Percentiles rank a stretch among this genome's conserved stretches.
Evolutionary conservation across 768 basidiomycete species (phyloP).

Genomic region (Amanita inopinata): DNA sequence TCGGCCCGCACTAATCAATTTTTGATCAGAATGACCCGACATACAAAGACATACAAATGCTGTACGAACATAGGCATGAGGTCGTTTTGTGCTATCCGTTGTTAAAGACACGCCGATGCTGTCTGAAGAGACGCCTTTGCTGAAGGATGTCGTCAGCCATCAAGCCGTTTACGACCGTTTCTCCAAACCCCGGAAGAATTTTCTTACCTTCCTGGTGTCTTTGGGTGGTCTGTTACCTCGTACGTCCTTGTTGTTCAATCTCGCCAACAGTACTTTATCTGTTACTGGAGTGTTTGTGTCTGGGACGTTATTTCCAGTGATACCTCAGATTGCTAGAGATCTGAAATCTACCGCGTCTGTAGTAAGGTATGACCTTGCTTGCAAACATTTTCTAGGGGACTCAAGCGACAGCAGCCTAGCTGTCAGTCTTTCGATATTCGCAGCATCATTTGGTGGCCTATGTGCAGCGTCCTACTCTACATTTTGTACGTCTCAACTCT

Average conservation of each 20-base stretch:
- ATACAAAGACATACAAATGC: no score
- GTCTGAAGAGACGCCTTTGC: constrained; percentile 26
- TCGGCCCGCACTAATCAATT: no score
- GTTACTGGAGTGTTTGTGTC: constrained; percentile 48
- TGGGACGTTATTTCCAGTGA: constrained; percentile 63
- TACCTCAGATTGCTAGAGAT: constrained; percentile 64
- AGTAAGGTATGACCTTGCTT: constrained; percentile 36
- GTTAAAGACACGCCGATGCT: not conserved
- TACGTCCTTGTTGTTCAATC: constrained; percentile 18
- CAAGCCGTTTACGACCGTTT: constrained; percentile 50
- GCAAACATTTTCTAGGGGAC: no score
- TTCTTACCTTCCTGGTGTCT: constrained; percentile 49
- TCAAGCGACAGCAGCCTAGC: constrained; percentile 19
- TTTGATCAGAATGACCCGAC: no score
- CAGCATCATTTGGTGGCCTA: constrained; percentile 23
- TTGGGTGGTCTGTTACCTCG: constrained; percentile 55
- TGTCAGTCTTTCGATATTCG: constrained; percentile 26
- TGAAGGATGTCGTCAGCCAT: constrained; percentile 17
- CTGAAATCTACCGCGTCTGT: constrained; percentile 44
- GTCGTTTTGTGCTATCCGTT: no score
- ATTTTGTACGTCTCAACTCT: constrained; percentile 21
- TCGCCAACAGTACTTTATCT: not conserved
- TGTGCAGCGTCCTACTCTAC: constrained; percentile 27
- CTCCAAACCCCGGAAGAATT: constrained; percentile 35
- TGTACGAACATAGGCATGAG: no score